Percentiles rank a stretch among this genome's conserved stretches.
Evolutionary conservation across 2,329 filamentous ascomycete genomes (phyloP).

Genomic region (Periconia sp.): DNA sequence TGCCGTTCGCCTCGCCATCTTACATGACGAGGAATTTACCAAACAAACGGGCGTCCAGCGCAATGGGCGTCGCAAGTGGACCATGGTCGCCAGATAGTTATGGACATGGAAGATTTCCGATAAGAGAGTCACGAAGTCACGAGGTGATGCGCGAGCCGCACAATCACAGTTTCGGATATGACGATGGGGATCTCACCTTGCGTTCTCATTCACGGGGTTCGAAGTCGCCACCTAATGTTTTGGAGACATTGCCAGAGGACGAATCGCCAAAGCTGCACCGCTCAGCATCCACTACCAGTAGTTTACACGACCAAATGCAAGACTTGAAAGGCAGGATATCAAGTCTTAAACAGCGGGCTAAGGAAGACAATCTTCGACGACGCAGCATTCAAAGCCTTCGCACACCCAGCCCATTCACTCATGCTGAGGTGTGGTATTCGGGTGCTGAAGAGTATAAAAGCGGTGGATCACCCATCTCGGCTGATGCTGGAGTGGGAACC

Average conservation of each 20-base stretch:
- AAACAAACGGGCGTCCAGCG: conserved; percentile 47
- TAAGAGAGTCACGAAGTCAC: conserved; percentile 48
- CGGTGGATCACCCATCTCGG: conserved; percentile 27
- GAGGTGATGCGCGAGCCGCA: conserved; percentile 46
- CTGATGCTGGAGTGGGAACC: conserved; percentile 38
- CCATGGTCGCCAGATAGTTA: conserved; percentile 46
- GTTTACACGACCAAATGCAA: conserved; percentile 83
- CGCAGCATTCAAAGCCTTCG: conserved; percentile 77
- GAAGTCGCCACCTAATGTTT: conserved; percentile 34
- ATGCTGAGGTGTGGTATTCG: conserved; percentile 66
- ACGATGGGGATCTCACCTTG: conserved; percentile 35
- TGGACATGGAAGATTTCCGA: conserved; percentile 42
- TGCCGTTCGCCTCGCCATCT: conserved; percentile 36
- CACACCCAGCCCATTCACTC: conserved; percentile 79
- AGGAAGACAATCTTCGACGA: conserved; percentile 78
- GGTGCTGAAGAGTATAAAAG: conserved; percentile 41
- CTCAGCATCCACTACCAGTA: conserved; percentile 73
- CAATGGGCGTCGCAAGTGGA: conserved; percentile 43
- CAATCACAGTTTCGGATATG: conserved; percentile 11
- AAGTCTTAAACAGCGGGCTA: conserved; percentile 75
- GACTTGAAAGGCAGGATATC: conserved; percentile 87
- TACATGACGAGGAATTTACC: conserved; percentile 31
- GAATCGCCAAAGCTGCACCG: conserved; percentile 57
- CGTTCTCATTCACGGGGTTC: conserved; percentile 49
- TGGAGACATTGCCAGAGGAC: conserved; percentile 53